phyloP scores from a whole-genome alignment of 768 basidiomycete genomes.

The Chiua virens region DNA sequence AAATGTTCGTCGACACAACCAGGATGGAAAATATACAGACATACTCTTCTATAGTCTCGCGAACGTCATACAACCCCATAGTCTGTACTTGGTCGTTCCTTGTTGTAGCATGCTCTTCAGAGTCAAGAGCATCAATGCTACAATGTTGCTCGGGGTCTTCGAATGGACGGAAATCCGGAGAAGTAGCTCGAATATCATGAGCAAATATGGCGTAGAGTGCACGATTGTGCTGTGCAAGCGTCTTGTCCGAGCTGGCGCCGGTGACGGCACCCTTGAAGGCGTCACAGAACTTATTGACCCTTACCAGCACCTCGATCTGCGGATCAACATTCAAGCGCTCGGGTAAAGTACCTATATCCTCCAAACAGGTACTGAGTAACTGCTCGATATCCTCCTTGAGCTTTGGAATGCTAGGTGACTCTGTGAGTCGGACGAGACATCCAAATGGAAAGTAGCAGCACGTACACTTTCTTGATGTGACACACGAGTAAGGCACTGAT shows the following conservation, averaged over 20 bases:
- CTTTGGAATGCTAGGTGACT: conserved; percentile 43
- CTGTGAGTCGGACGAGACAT: conserved; percentile 3
- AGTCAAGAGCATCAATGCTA: conserved; percentile 13
- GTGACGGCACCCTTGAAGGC: conserved; percentile 34
- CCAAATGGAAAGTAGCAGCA: background rate
- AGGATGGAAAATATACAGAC: background rate
- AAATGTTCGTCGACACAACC: background rate
- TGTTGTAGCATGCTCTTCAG: background rate
- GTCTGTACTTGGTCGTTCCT: conserved; percentile 5
- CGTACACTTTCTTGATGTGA: conserved; percentile 56
- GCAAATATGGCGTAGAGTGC: conserved; percentile 35
- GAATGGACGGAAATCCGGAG: conserved; percentile 44
- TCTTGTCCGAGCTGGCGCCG: conserved; percentile 35
- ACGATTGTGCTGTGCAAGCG: conserved; percentile 37
- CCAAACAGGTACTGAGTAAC: conserved; percentile 36
- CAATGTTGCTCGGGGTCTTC: conserved; percentile 3
- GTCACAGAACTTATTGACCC: conserved; percentile 46
- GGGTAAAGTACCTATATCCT: conserved; percentile 43
- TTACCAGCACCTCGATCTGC: conserved; percentile 43
- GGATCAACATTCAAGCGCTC: conserved; percentile 38
- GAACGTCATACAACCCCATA: conserved; percentile 36
- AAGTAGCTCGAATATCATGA: conserved; percentile 35
- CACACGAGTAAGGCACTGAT: conserved; percentile 52
- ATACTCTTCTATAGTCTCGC: conserved; percentile 36
- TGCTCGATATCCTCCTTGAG: conserved; percentile 40